Percentiles rank a stretch among this genome's conserved stretches.
phyloP scores from a whole-genome alignment of 2,329 filamentous ascomycete species.

The Pestalotiopsis sp. region DNA sequence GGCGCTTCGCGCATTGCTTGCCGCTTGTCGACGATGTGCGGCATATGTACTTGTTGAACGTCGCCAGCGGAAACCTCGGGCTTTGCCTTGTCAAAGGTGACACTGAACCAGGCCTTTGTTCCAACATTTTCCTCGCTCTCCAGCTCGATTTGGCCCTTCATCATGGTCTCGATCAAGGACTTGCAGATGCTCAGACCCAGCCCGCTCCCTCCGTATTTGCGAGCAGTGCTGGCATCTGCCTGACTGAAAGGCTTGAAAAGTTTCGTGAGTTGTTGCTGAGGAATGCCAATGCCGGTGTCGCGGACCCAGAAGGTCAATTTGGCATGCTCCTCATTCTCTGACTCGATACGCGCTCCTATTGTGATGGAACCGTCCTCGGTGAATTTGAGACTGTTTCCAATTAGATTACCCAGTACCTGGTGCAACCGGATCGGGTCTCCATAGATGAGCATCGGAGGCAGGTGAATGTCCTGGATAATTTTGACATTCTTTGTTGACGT shows the following conservation, averaged over 20 bases:
- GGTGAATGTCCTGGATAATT: slow-evolving; percentile 70
- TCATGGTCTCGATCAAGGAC: slow-evolving; percentile 88
- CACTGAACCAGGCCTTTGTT: slow-evolving; percentile 76
- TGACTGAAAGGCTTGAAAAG: slow-evolving; percentile 93
- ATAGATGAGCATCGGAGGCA: slow-evolving; percentile 73
- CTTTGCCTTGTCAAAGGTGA: slow-evolving; percentile 83
- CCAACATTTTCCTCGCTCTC: slow-evolving; percentile 75
- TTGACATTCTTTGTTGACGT: slow-evolving; percentile 64
- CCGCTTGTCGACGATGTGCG: slow-evolving; percentile 42
- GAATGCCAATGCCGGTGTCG: slow-evolving; percentile 91
- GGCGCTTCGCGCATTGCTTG: slow-evolving; percentile 34
- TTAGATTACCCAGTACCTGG: slow-evolving; percentile 77
- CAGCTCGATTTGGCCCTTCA: slow-evolving; percentile 82
- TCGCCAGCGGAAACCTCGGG: slow-evolving; percentile 61
- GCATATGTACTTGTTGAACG: slow-evolving; percentile 41
- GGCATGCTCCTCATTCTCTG: slow-evolving; percentile 70
- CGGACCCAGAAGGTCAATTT: slow-evolving; percentile 83
- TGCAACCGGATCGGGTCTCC: slow-evolving; percentile 69
- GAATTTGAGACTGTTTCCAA: slow-evolving; percentile 94
- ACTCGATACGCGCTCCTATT: slow-evolving; percentile 74
- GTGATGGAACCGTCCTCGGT: slow-evolving; percentile 86
- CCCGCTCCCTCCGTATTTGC: slow-evolving; percentile 90
- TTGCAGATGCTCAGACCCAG: slow-evolving; percentile 94
- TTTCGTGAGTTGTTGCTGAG: slow-evolving; percentile 78
- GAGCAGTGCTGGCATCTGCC: slow-evolving; percentile 85